Percentiles rank a stretch among this genome's conserved stretches.
Evolutionary conservation across 2,329 filamentous ascomycete genomes (phyloP).

Genomic region (Pyricularia pennisetigena): DNA sequence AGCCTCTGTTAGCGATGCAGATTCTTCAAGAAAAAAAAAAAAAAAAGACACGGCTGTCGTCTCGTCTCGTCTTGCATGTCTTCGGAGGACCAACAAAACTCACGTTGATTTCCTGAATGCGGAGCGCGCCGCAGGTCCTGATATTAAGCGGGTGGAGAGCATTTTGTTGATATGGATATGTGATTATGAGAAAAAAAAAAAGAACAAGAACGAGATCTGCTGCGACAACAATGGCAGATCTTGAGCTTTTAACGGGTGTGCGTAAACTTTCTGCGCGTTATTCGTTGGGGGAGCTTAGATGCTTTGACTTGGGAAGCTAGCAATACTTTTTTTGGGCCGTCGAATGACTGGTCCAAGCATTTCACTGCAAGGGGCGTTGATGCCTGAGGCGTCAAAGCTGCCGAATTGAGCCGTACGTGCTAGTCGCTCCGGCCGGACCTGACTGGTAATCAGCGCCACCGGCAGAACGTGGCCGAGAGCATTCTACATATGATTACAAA

Average conservation of each 20-base stretch:
- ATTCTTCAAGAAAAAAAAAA: not conserved
- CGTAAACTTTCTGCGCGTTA: not conserved
- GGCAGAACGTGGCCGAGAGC: not conserved
- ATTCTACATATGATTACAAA: no score
- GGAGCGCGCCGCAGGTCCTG: constrained; percentile 46
- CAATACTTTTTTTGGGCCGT: not conserved
- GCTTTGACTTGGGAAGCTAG: not conserved
- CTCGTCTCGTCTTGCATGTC: not conserved
- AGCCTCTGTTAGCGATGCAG: not conserved
- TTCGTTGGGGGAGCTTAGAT: not conserved
- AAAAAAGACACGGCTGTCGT: not conserved
- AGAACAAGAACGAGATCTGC: not conserved
- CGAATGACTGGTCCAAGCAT: not conserved
- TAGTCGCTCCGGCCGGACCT: not conserved
- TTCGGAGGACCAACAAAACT: not conserved
- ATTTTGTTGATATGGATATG: constrained; percentile 23
- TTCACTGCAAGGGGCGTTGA: not conserved
- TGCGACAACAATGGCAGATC: not conserved
- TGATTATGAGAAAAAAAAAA: not conserved
- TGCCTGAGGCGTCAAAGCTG: not conserved
- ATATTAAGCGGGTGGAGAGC: constrained; percentile 52
- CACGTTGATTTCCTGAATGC: constrained; percentile 31
- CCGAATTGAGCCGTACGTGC: not conserved
- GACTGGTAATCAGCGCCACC: not conserved
- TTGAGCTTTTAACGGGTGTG: not conserved